phyloP scores from a whole-genome alignment of 129 eudicot genomes.

The Logfia minima region DNA sequence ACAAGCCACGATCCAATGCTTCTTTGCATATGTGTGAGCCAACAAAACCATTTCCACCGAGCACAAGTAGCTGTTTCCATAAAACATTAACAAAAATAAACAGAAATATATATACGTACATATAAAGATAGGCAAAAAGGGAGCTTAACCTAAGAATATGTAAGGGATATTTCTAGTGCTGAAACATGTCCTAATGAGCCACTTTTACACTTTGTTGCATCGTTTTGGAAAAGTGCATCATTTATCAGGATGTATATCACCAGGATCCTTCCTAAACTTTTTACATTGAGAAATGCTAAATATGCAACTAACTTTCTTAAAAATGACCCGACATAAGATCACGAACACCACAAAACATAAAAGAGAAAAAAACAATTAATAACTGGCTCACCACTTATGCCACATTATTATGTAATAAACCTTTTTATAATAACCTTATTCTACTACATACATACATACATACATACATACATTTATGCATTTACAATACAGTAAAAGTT shows the following conservation, averaged over 20 bases:
- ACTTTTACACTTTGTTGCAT: not conserved
- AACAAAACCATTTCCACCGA: conserved; percentile 96
- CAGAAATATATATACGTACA: too few relatives aligned
- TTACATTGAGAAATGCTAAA: too few relatives aligned
- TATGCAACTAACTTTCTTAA: too few relatives aligned
- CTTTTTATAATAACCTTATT: not conserved
- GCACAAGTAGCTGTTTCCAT: conserved; percentile 67
- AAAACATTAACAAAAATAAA: not conserved
- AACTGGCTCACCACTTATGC: not conserved
- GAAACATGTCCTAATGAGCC: not conserved
- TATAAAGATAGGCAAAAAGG: not conserved
- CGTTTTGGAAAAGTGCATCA: not conserved
- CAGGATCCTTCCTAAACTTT: too few relatives aligned
- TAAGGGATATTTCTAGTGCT: not conserved
- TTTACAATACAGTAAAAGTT: not conserved
- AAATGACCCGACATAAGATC: not conserved
- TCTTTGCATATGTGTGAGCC: conserved; percentile 94
- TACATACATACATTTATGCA: not conserved
- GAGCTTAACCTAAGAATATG: too few relatives aligned
- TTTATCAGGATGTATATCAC: too few relatives aligned
- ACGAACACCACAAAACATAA: not conserved
- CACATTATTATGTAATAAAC: not conserved
- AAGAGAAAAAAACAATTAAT: too few relatives aligned
- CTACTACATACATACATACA: conserved; percentile 1
- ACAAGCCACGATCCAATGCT: conserved; percentile 73